These are phyloP conservation scores for Fusarium phyllophilum DNA, from an alignment of 2,329 filamentous ascomycete genomes.

Conservation along the genomic window DNA sequence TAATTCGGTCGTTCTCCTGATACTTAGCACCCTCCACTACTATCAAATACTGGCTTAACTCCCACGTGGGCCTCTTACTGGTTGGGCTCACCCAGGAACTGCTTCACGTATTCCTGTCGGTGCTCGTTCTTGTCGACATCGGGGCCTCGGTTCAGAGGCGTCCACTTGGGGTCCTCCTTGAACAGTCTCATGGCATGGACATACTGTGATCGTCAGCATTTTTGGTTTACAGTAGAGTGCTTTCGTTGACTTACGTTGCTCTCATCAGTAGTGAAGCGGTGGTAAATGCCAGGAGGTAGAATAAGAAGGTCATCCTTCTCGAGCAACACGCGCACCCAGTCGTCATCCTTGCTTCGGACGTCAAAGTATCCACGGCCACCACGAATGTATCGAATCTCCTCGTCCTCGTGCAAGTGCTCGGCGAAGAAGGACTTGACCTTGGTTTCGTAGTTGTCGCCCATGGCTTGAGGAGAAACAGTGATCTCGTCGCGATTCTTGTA, in stretches of 20 bases:
- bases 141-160: constrained; percentile 81
- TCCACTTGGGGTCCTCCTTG: constrained; percentile 99
- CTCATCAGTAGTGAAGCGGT: constrained; percentile 94
- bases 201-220: constrained; percentile 66
- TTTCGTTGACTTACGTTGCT: constrained; percentile 74
- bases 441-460: constrained; percentile 89
- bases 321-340: constrained; percentile 88
- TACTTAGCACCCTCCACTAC: constrained; percentile 12
- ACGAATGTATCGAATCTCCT: constrained; percentile 95
- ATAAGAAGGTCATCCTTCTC: constrained; percentile 93
- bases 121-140: constrained; percentile 83
- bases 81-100: constrained; percentile 51
- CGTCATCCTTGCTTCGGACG: constrained; percentile 82
- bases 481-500: constrained; percentile 98
- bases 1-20: constrained; percentile 16
- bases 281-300: constrained; percentile 93
- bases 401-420: constrained; percentile 97
- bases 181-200: constrained; percentile 96
- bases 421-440: constrained; percentile 95
- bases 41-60: constrained; percentile 14
- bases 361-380: constrained; percentile 94
- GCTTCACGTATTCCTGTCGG: constrained; percentile 78
- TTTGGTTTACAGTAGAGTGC: not conserved
- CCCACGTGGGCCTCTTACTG: constrained; percentile 41
- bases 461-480: constrained; percentile 83